These are phyloP conservation scores for Curvularia sp. DNA, from an alignment of 2,329 filamentous ascomycete genomes.

Conservation along the genomic window DNA sequence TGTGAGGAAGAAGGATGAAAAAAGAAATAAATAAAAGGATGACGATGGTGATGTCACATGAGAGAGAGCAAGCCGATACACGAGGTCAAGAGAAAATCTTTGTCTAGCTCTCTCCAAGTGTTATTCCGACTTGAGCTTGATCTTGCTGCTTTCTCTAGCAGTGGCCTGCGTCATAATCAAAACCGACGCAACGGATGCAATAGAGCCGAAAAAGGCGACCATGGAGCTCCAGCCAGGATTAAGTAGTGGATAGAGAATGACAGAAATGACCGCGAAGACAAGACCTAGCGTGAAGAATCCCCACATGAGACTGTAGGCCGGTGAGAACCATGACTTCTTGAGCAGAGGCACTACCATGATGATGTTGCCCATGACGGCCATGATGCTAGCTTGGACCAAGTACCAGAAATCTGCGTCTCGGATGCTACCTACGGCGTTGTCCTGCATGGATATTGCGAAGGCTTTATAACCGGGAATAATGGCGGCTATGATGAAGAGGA, in stretches of 20 bases:
- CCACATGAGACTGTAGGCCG: conserved; percentile 1
- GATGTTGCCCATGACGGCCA: conserved; percentile 2
- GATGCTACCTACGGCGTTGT: neutral
- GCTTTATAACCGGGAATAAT: conserved; percentile 1
- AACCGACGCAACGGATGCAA: neutral
- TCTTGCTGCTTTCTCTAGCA: neutral
- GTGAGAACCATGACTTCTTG: conserved; percentile 1
- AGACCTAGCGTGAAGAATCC: neutral
- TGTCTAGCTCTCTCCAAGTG: neutral
- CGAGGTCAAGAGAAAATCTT: too few relatives aligned
- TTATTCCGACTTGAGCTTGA: neutral
- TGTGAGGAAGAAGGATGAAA: too few relatives aligned
- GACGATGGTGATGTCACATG: too few relatives aligned
- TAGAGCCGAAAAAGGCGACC: neutral
- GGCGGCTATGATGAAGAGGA: conserved; percentile 1
- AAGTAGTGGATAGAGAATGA: neutral
- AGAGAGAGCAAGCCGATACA: too few relatives aligned
- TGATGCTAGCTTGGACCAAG: neutral
- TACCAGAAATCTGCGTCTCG: conserved; percentile 5
- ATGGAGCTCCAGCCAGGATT: conserved; percentile 3
- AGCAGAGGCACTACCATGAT: conserved; percentile 1
- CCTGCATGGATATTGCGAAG: neutral
- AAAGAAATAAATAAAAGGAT: too few relatives aligned
- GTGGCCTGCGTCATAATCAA: neutral
- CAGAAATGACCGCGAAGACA: neutral